Evolutionary conservation across 768 basidiomycete species (phyloP).

Genomic region (Amanita rubescens): DNA sequence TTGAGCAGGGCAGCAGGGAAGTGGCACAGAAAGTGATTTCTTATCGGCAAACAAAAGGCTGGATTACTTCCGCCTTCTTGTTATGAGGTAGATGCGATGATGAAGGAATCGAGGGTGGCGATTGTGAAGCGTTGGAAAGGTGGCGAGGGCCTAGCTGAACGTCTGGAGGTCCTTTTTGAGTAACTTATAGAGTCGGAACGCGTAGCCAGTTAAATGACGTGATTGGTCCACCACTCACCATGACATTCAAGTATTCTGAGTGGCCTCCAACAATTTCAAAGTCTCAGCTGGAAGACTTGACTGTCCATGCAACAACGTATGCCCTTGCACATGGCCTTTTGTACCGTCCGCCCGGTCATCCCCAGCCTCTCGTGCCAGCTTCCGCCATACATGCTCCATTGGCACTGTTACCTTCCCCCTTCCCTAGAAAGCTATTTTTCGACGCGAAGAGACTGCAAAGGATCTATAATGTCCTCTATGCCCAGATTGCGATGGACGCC

Average conservation of each 20-base stretch:
- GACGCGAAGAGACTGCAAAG: conserved; percentile 62
- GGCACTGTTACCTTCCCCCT: conserved; percentile 80
- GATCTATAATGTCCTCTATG: conserved; percentile 80
- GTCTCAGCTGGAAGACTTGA: conserved; percentile 50
- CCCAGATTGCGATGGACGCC: conserved; percentile 71
- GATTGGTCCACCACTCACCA: conserved; percentile 1
- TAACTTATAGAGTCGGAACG: too few relatives aligned
- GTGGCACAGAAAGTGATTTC: conserved; percentile 45
- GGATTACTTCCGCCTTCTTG: conserved; percentile 45
- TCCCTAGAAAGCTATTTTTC: conserved; percentile 67
- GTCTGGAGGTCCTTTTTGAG: conserved; percentile 1
- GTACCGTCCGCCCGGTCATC: conserved; percentile 59
- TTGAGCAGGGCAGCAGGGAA: conserved; percentile 39
- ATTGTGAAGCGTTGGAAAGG: conserved; percentile 18
- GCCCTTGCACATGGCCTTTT: conserved; percentile 79
- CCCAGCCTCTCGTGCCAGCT: conserved; percentile 44
- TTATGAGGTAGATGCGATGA: conserved; percentile 27
- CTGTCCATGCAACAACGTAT: conserved; percentile 66
- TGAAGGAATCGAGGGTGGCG: conserved; percentile 16
- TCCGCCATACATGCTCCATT: conserved; percentile 89
- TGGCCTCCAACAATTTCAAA: conserved; percentile 75
- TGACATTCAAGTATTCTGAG: conserved; percentile 37
- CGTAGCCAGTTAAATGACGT: not conserved
- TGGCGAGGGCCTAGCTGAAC: conserved; percentile 7
- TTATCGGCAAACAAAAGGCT: conserved; percentile 44